Conservation (phyloP, 768 basidiomycete species). For the Termitomyces sp. region DNA sequence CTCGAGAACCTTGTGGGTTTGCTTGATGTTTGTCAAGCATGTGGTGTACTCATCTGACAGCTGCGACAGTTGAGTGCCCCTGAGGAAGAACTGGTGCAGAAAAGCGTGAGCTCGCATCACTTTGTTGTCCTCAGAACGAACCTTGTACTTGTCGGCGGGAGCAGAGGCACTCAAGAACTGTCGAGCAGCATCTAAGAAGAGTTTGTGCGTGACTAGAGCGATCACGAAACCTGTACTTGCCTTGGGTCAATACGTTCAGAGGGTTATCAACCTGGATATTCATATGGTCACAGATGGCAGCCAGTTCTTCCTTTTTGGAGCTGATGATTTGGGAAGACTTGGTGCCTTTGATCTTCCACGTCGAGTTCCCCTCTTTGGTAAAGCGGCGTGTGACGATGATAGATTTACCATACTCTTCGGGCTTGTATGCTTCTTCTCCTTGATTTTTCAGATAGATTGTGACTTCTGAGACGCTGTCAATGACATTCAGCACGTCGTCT, state of each 20-base stretch:
- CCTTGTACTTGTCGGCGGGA: conserved; percentile 86
- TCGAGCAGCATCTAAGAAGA: conserved; percentile 52
- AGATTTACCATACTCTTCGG: conserved; percentile 77
- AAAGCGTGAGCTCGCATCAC: not conserved
- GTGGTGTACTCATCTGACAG: conserved; percentile 83
- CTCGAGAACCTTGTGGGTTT: conserved; percentile 57
- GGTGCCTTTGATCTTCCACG: conserved; percentile 79
- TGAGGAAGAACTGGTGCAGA: conserved; percentile 76
- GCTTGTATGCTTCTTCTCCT: conserved; percentile 86
- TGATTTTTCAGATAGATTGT: conserved; percentile 83
- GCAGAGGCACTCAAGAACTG: conserved; percentile 84
- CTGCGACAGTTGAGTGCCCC: conserved; percentile 87
- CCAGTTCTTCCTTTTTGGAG: conserved; percentile 77
- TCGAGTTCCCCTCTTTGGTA: conserved; percentile 64
- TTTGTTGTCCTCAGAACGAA: conserved; percentile 23
- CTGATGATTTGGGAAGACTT: conserved; percentile 40
- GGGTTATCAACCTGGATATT: conserved; percentile 97
- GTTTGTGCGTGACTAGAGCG: not conserved
- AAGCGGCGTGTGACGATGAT: conserved; percentile 84
- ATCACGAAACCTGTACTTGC: conserved; percentile 39
- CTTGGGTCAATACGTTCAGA: conserved; percentile 91
- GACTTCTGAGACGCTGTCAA: conserved; percentile 65
- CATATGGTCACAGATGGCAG: conserved; percentile 90
- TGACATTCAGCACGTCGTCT: not conserved
- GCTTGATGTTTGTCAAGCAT: conserved; percentile 66